Base-by-base conservation (phyloP, 345 rosid species). In the Euphorbia peplus region DNA sequence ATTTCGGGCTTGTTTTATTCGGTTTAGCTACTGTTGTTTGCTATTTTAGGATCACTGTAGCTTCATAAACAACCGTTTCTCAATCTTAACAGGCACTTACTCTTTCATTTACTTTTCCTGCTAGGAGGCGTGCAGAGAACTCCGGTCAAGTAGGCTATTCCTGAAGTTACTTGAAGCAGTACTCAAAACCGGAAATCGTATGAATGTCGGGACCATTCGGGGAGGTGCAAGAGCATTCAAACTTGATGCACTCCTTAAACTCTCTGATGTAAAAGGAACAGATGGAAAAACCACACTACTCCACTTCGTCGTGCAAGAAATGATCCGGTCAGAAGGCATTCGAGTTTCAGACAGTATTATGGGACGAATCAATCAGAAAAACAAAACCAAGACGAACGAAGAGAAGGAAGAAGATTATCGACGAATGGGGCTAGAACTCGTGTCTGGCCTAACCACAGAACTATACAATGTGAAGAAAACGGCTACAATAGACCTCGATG, bases 81-180 rank as follows among this genome's bases (percentile, higher is more conserved):
- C 37, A 32, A 32, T 32, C 6, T 6, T 32, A 32, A 32, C 14
- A 44, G 3, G 3, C 14, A 2, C 3, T 44, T 44, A 13, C 3
- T 37, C 10, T 67, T 42, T 39, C 63, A 28, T 4, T 65, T 63
- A 25, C 13, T 5, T 10, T 3, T 61, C 55, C 5, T 67, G 25
- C 32, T 70, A 95, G 99, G 99, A 95, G 73, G 99, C 98, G 28
- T 95, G 98, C 86, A 91, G 84, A 85, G 97, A 91, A 79, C 93
- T 95, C 35, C 83, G 97, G 59, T 95, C 99, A 61, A 90, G 92
- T 77, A 85, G 96, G 71, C 81, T 95, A 24, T 95, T 95, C 84
- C 65, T 91, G 57, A 95, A 95, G 78, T 82, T 95, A 41, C 84
- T 95, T 1, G 98, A 95, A 81, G 93, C 98, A 8, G 98, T 95